Evolutionary conservation across 148 eudicot species (phyloP).

Genomic region (Camellia lanceoleosa): DNA sequence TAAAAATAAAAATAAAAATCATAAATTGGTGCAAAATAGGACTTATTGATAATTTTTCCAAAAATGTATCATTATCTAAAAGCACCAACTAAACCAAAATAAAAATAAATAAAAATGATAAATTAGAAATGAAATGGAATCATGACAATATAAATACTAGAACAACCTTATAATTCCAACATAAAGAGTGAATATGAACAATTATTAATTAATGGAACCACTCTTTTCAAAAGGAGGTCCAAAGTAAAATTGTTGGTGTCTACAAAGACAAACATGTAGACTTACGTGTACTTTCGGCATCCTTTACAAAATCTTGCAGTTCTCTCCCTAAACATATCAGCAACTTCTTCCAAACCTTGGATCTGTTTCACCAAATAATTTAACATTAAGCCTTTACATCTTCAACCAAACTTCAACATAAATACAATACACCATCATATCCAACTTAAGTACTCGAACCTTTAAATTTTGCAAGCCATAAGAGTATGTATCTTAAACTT

Average conservation of each 20-base stretch:
- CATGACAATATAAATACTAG: background rate
- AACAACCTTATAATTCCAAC: background rate
- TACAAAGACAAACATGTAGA: slow-evolving; percentile 7
- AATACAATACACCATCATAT: background rate
- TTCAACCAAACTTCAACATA: background rate
- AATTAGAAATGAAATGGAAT: background rate
- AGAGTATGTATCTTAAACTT: background rate
- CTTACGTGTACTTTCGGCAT: slow-evolving; percentile 84
- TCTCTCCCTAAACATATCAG: slow-evolving; percentile 62
- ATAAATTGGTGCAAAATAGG: too few relatives aligned
- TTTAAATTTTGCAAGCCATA: slow-evolving; percentile 4
- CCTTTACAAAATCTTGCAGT: slow-evolving; percentile 65
- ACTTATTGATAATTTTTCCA: too few relatives aligned
- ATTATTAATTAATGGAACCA: background rate
- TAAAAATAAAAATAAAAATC: too few relatives aligned
- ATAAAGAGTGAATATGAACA: background rate
- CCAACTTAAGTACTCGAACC: background rate
- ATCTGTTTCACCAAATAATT: slow-evolving; percentile 39
- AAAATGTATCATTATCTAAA: too few relatives aligned
- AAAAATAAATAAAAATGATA: too few relatives aligned
- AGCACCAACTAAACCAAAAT: too few relatives aligned
- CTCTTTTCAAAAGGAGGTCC: background rate
- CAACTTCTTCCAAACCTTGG: slow-evolving; percentile 66
- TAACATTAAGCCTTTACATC: background rate
- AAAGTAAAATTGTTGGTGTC: background rate